Evolutionary conservation across 148 eudicot genomes (phyloP).

Genomic region (Talinum fruticosum): DNA sequence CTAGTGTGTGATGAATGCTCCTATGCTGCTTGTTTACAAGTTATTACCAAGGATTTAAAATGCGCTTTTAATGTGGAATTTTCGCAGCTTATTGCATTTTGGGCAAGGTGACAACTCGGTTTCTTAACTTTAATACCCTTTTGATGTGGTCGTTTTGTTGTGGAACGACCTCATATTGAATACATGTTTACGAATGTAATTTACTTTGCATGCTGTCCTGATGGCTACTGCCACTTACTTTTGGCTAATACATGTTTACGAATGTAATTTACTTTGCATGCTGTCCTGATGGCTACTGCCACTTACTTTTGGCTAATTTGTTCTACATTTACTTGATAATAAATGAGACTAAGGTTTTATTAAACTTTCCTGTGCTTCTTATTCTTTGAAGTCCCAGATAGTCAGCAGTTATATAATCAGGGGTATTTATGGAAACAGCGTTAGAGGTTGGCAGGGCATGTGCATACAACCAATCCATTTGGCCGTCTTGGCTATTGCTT

Average conservation of each 20-base stretch:
- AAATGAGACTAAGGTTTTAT: neutral
- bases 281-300: neutral
- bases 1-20: neutral
- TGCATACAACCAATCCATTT: neutral
- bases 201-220: too few relatives aligned
- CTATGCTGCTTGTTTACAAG: slow-evolving; percentile 1
- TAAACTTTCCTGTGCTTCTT: neutral
- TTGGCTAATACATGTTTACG: too few relatives aligned
- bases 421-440: neutral
- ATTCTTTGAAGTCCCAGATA: neutral
- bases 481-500: neutral
- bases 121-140: too few relatives aligned
- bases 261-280: neutral
- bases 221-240: too few relatives aligned
- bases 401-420: neutral
- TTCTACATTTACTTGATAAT: neutral
- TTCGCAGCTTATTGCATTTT: too few relatives aligned
- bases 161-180: too few relatives aligned
- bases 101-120: too few relatives aligned
- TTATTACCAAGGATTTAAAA: too few relatives aligned
- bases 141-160: too few relatives aligned
- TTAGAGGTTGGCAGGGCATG: neutral
- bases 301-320: neutral
- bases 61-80: too few relatives aligned
- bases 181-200: too few relatives aligned